phyloP scores from a whole-genome alignment of 768 basidiomycete genomes.

The Xerocomellus intermedius region DNA sequence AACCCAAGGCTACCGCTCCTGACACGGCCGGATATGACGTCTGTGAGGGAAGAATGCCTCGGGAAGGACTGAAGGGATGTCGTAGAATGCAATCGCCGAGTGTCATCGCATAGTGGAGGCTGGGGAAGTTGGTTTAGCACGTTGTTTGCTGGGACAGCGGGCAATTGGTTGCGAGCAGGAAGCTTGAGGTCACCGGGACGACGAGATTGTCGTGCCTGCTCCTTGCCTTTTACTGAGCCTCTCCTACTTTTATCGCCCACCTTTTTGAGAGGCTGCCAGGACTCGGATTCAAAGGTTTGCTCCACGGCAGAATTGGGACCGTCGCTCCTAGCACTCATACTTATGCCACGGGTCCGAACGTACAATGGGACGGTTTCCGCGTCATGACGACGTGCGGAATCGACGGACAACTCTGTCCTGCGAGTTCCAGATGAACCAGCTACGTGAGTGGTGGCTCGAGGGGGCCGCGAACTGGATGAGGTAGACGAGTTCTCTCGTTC shows the following conservation, averaged over 20 bases:
- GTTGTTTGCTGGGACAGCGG: conserved; percentile 30
- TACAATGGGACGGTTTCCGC: conserved; percentile 33
- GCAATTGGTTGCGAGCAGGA: conserved; percentile 50
- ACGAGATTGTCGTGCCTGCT: conserved; percentile 40
- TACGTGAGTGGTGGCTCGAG: conserved; percentile 38
- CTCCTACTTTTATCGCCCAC: conserved; percentile 44
- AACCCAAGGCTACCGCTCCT: conserved; percentile 64
- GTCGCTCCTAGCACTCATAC: conserved; percentile 49
- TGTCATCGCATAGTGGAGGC: conserved; percentile 38
- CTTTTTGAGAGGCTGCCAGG: conserved; percentile 44
- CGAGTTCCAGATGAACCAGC: conserved; percentile 35
- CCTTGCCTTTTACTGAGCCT: conserved; percentile 48
- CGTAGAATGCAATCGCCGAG: conserved; percentile 37
- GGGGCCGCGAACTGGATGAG: conserved; percentile 35
- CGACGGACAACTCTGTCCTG: conserved; percentile 27
- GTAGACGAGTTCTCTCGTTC: conserved; percentile 36
- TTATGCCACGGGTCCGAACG: conserved; percentile 53
- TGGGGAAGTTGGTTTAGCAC: conserved; percentile 38
- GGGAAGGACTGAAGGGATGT: conserved; percentile 40
- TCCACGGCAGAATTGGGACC: conserved; percentile 37
- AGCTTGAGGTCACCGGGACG: conserved; percentile 63
- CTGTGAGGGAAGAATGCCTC: conserved; percentile 29
- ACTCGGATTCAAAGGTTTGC: conserved; percentile 54
- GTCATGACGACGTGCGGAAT: conserved; percentile 26
- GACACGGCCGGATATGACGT: conserved; percentile 43